A percentile compares a stretch with the other conserved stretches of the same genome.
Evolutionary conservation across 768 basidiomycete genomes (phyloP).

Genomic region (Tylopilus intermedius): DNA sequence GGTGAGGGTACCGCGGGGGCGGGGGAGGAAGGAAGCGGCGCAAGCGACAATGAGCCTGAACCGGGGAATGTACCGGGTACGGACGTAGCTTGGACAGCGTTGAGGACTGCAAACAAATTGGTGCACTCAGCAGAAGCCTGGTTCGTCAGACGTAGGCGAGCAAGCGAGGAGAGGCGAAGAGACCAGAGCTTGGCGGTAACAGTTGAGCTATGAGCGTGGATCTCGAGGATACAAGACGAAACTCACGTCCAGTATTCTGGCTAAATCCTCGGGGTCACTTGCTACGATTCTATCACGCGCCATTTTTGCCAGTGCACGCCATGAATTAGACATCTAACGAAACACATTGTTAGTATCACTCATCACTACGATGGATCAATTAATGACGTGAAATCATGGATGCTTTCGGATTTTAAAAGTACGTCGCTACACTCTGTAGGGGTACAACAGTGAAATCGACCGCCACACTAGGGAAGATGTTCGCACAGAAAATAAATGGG

Average conservation of each 20-base stretch:
- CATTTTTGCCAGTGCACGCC: slow-evolving; percentile 81
- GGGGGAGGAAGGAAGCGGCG: slow-evolving; percentile 35
- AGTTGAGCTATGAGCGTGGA: neutral
- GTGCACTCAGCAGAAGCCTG: slow-evolving; percentile 82
- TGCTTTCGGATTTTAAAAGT: slow-evolving; percentile 16
- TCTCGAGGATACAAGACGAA: neutral
- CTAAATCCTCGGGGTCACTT: slow-evolving; percentile 63
- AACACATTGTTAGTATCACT: slow-evolving; percentile 9
- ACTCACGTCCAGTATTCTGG: slow-evolving; percentile 63
- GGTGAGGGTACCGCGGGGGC: neutral
- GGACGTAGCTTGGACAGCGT: slow-evolving; percentile 48
- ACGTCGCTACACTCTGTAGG: slow-evolving; percentile 14
- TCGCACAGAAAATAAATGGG: slow-evolving; percentile 23
- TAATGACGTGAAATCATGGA: neutral
- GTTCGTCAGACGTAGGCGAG: slow-evolving; percentile 79
- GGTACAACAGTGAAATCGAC: slow-evolving; percentile 21
- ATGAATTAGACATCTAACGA: slow-evolving; percentile 78
- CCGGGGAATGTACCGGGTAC: slow-evolving; percentile 53
- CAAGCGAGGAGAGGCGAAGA: slow-evolving; percentile 71
- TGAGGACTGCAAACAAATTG: slow-evolving; percentile 70
- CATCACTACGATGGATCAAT: neutral
- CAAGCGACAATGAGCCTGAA: slow-evolving; percentile 7
- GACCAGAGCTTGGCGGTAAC: slow-evolving; percentile 65
- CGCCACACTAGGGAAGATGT: slow-evolving; percentile 11
- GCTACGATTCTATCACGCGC: slow-evolving; percentile 73